These are phyloP conservation scores for Spathaspora girioi DNA, from an alignment of 805 yeast species.

Conservation along the genomic window DNA sequence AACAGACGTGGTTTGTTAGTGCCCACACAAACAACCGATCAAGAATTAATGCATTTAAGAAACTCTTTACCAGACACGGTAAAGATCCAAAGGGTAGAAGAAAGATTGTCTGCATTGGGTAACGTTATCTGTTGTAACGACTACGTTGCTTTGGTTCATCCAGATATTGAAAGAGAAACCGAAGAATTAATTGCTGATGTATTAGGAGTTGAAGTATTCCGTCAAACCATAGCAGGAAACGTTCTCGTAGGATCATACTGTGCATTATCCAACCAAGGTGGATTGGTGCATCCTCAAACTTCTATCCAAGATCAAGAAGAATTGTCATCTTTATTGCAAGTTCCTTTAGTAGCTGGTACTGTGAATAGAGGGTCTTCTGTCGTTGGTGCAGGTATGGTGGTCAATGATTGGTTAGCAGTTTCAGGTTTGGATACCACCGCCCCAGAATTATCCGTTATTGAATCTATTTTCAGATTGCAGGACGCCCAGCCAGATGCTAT, in stretches of 20 bases:
- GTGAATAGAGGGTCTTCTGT: conserved; percentile 97
- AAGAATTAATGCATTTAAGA: conserved; percentile 95
- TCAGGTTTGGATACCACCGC: conserved; percentile 98
- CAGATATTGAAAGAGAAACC: conserved; percentile 98
- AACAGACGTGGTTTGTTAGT: conserved; percentile 96
- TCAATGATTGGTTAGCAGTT: conserved; percentile 96
- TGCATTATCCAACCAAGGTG: conserved; percentile 94
- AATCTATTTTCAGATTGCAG: conserved; percentile 90
- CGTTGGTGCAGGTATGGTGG: conserved; percentile 98
- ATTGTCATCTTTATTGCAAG: conserved; percentile 89
- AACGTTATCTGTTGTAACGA: conserved; percentile 98
- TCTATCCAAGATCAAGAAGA: conserved; percentile 98
- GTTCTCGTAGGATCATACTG: conserved; percentile 97
- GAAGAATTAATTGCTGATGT: conserved; percentile 98
- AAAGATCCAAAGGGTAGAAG: conserved; percentile 96
- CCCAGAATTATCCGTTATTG: conserved; percentile 94
- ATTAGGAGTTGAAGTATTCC: conserved; percentile 96
- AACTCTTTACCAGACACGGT: conserved; percentile 94
- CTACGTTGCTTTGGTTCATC: conserved; percentile 97
- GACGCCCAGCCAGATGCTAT: conserved; percentile 88
- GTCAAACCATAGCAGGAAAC: conserved; percentile 98
- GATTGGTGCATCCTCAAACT: conserved; percentile 96
- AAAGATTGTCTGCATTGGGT: conserved; percentile 93
- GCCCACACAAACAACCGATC: conserved; percentile 97
- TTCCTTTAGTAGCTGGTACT: conserved; percentile 97